These are phyloP conservation scores for Chlamydomonas schloesseri DNA, from an alignment of 139 green algal genomes.

Conservation along the genomic window DNA sequence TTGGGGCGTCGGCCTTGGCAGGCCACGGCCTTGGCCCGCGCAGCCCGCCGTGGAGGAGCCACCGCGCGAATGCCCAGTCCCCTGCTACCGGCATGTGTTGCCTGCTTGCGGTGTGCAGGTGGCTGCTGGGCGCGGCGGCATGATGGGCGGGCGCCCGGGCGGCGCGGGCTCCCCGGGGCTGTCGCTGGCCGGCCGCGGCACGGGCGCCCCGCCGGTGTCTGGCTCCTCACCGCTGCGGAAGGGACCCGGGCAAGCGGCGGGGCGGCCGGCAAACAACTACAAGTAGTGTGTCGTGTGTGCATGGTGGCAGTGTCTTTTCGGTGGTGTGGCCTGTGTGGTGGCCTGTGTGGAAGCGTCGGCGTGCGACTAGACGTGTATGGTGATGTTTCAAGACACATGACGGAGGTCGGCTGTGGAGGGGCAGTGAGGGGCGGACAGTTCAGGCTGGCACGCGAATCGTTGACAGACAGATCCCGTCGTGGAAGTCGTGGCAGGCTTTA, in stretches of 20 bases:
- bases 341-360: too few species aligned
- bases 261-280: neutral
- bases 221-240: constrained; percentile 12
- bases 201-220: neutral
- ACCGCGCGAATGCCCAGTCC: neutral
- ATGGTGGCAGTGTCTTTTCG: too few species aligned
- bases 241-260: neutral
- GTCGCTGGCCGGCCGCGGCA: constrained; percentile 22
- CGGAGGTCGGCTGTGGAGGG: too few species aligned
- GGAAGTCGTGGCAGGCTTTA: too few species aligned
- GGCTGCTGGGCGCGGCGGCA: neutral
- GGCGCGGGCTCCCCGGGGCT: neutral
- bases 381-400: too few species aligned
- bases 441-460: too few species aligned
- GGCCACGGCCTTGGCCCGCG: neutral
- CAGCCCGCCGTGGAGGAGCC: neutral
- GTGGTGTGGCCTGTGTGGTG: too few species aligned
- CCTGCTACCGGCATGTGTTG: neutral
- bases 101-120: too few species aligned
- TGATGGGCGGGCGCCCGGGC: neutral
- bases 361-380: too few species aligned
- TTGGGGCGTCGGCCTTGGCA: too few species aligned
- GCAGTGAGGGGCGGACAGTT: too few species aligned
- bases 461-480: too few species aligned
- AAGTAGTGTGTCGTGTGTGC: neutral